These are phyloP conservation scores for Talaromyces pinophilus DNA, from an alignment of 2,329 filamentous ascomycete species.

Conservation along the genomic window DNA sequence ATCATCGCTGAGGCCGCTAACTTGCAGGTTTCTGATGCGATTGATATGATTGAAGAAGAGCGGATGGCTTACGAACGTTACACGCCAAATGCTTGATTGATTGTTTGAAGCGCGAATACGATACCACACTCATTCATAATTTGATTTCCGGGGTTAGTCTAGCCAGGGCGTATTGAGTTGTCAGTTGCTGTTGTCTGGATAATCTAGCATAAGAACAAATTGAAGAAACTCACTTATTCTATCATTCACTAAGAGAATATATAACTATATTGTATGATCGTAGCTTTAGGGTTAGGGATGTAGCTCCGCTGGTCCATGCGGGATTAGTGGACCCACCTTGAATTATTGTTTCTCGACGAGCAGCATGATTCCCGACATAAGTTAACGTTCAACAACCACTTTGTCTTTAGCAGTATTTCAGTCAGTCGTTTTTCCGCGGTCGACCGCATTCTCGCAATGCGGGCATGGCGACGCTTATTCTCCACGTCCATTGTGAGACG, in stretches of 20 bases:
- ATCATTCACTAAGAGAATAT: background rate
- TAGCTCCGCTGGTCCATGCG: background rate
- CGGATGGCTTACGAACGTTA: slow-evolving; percentile 43
- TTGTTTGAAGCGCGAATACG: slow-evolving; percentile 8
- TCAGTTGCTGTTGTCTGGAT: background rate
- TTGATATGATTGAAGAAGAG: slow-evolving; percentile 55
- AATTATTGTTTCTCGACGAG: background rate
- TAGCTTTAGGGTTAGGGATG: background rate
- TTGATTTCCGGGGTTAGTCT: background rate
- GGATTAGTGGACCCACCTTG: background rate
- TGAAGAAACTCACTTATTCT: background rate
- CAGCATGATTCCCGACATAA: background rate
- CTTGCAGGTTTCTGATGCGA: slow-evolving; percentile 47
- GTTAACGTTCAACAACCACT: background rate
- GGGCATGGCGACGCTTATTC: slow-evolving; percentile 44
- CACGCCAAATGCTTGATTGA: slow-evolving; percentile 23
- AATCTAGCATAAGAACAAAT: background rate
- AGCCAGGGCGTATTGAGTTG: background rate
- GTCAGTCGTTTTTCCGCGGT: background rate
- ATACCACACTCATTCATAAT: slow-evolving; percentile 15
- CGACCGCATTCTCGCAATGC: slow-evolving; percentile 33
- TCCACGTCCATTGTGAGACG: slow-evolving; percentile 37
- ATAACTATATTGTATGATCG: background rate
- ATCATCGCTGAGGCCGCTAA: slow-evolving; percentile 50
- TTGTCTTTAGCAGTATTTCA: background rate